Evolutionary conservation across 495 filamentous ascomycete species (phyloP), one percentile per base, ranked within the genome.

Genomic region (Hypoxylon lienhwacheense): DNA sequence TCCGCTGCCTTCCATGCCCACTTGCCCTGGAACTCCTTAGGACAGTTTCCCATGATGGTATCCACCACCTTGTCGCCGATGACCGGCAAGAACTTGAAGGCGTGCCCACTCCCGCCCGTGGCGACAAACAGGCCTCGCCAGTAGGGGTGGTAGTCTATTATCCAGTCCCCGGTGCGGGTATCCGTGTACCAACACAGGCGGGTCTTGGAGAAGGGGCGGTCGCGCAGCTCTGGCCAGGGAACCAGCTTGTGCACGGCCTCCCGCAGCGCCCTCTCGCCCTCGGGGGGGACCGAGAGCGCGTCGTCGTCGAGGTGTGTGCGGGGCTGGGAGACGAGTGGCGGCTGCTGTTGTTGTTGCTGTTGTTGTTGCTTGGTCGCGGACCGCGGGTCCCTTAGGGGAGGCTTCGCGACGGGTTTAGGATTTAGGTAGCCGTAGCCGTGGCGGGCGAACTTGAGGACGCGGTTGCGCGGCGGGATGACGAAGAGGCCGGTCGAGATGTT

Each of bases 111-210:
- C 10, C 88, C 91, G 10, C 91, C 91, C 0, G 88, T 92, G 1
- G 89, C 86, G 10, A 97, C 63, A 68, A 96, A 91, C 14, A 96
- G 71, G 8, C 81, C 79, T 17, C 76, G 60, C 65, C 82, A 81
- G 6, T 68, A 63, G 0, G 90, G 90, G 54, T 93, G 88, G 54
- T 87, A 88, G 46, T 83, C 79, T 48, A 95, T 78, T 22, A 96
- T 72, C 73, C 91, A 96, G 66, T 95, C 86, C 4, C 82, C 88
- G 11, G 78, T 82, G 5, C 87, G 78, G 10, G 89, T 95, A 73
- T 95, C 91, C 5, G 80, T 84, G 57, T 97, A 96, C 89, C 89
- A 95, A 67, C 91, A 98, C 32, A 97, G 71, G 12, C 89, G 75
- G n/a, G 85, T 89, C 10, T 73, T 67, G 26, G 70, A 65, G 61